Conservation (phyloP, 1,284 basidiomycete species). For the Malassezia globosa region DNA sequence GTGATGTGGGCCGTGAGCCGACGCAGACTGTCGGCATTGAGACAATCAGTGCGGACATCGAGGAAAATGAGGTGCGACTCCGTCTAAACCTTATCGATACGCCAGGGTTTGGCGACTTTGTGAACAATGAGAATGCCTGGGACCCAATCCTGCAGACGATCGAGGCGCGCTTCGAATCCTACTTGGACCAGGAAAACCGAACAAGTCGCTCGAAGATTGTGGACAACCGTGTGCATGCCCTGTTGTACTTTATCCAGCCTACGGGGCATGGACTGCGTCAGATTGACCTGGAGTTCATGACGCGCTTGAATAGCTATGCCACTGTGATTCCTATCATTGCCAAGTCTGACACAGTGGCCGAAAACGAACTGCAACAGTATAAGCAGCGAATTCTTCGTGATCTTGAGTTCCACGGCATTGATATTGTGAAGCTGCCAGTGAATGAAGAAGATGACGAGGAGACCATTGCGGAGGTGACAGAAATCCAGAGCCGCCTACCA, state of each 20-base stretch:
- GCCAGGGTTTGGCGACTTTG: constrained; percentile 44
- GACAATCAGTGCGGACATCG: constrained; percentile 46
- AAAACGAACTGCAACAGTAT: constrained; percentile 36
- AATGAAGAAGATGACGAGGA: constrained; percentile 44
- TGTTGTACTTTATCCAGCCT: constrained; percentile 46
- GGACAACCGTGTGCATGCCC: constrained; percentile 46
- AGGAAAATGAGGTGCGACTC: constrained; percentile 46
- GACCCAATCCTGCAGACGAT: constrained; percentile 46
- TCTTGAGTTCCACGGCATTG: constrained; percentile 43
- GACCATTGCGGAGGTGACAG: constrained; percentile 41
- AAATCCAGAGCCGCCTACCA: constrained; percentile 43
- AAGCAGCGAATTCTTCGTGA: constrained; percentile 44
- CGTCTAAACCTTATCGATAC: constrained; percentile 45
- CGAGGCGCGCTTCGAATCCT: constrained; percentile 44
- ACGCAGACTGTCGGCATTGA: constrained; percentile 45
- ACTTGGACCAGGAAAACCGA: constrained; percentile 46
- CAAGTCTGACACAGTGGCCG: constrained; percentile 45
- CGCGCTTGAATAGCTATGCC: constrained; percentile 42
- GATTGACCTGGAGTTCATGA: constrained; percentile 47
- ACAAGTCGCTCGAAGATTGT: constrained; percentile 42
- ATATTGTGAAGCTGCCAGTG: constrained; percentile 42
- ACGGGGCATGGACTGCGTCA: constrained; percentile 42
- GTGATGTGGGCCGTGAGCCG: constrained; percentile 34
- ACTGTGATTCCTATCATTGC: constrained; percentile 46
- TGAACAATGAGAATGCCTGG: constrained; percentile 46